These are phyloP conservation scores for Pyrenochaeta sp. DNA, from an alignment of 2,329 filamentous ascomycete genomes.

Conservation along the genomic window DNA sequence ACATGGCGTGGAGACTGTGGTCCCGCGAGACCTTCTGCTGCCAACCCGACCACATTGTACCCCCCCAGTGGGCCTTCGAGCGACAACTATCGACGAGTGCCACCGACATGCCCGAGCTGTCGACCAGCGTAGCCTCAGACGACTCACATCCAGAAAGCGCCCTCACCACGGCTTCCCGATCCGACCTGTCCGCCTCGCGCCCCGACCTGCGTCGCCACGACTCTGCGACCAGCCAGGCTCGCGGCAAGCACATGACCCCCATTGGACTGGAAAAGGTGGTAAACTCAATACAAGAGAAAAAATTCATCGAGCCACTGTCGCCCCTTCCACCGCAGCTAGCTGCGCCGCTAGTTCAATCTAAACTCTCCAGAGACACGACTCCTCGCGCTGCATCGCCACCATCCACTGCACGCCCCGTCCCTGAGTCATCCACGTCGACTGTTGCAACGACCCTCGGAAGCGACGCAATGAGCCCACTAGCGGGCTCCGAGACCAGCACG, in stretches of 20 bases:
- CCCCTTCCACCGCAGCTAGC: slow-evolving; percentile 54
- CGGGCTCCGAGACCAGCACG: slow-evolving; percentile 68
- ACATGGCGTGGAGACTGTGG: slow-evolving; percentile 94
- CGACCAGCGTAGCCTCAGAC: slow-evolving; percentile 57
- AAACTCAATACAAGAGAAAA: slow-evolving; percentile 86
- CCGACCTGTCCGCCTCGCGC: slow-evolving; percentile 61
- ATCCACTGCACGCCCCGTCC: slow-evolving; percentile 57
- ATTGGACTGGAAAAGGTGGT: slow-evolving; percentile 94
- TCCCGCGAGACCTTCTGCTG: slow-evolving; percentile 92
- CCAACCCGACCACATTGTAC: slow-evolving; percentile 63
- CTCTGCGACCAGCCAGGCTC: slow-evolving; percentile 73
- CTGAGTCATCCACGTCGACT: slow-evolving; percentile 68
- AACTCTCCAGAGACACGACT: slow-evolving; percentile 35
- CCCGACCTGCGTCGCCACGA: slow-evolving; percentile 76
- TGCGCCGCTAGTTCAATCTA: slow-evolving; percentile 20
- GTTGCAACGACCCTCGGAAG: slow-evolving; percentile 56
- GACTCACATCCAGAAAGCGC: slow-evolving; percentile 50
- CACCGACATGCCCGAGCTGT: slow-evolving; percentile 54
- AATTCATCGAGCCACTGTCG: slow-evolving; percentile 68
- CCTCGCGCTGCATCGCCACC: slow-evolving; percentile 55
- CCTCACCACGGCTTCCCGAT: slow-evolving; percentile 57
- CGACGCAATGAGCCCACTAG: slow-evolving; percentile 51
- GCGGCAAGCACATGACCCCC: slow-evolving; percentile 89
- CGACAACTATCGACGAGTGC: slow-evolving; percentile 36
- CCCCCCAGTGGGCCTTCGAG: slow-evolving; percentile 46